Conservation (phyloP, 2,329 filamentous ascomycete genomes). For the Alternaria sp. region DNA sequence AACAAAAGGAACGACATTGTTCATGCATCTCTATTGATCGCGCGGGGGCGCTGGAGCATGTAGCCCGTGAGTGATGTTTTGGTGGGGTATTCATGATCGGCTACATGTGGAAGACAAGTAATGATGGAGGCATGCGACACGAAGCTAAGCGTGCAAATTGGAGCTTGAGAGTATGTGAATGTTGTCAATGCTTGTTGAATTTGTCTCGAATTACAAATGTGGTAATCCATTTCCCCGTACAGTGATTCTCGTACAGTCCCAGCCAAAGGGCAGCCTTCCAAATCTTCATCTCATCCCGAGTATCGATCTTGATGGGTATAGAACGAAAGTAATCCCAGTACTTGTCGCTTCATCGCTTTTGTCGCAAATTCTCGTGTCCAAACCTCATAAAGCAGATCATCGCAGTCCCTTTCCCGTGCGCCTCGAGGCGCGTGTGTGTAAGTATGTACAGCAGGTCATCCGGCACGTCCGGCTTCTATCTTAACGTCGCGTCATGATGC, state of each 20-base stretch:
- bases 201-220: constrained; percentile 18
- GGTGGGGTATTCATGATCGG: not conserved
- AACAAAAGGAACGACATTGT: not conserved
- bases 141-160: not conserved
- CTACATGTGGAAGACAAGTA: not conserved
- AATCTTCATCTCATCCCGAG: constrained; percentile 24
- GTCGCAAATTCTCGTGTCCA: constrained; percentile 15
- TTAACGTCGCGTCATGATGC: constrained; percentile 21
- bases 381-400: constrained; percentile 5
- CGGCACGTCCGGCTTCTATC: constrained; percentile 24
- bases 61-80: not conserved
- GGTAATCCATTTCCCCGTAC: constrained; percentile 16
- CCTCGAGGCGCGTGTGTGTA: constrained; percentile 22
- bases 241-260: constrained; percentile 17
- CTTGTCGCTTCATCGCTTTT: constrained; percentile 34
- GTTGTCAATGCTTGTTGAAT: constrained; percentile 13
- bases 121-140: not conserved
- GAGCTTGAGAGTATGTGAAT: not conserved
- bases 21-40: not conserved
- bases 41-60: not conserved
- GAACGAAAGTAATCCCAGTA: constrained; percentile 31
- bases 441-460: constrained; percentile 33
- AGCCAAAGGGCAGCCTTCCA: constrained; percentile 17
- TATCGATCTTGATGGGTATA: constrained; percentile 43
- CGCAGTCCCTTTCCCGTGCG: constrained; percentile 16